Conservation (phyloP, 257 asterid genomes). For the Solanum pimpinellifolium region DNA sequence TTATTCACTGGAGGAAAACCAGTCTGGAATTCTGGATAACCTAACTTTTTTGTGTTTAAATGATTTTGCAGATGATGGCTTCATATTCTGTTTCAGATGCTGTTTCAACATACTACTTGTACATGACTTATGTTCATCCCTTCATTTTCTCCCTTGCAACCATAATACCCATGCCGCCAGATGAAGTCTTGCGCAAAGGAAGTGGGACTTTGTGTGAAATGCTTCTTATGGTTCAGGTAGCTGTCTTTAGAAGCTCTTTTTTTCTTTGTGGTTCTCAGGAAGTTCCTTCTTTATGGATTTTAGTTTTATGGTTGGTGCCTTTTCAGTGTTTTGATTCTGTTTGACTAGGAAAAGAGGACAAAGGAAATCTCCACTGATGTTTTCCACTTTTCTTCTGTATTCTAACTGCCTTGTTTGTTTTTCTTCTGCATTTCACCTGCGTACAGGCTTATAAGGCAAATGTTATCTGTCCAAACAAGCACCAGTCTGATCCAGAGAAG, state of each 20-base stretch:
- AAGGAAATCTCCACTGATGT: background rate
- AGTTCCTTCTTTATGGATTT: background rate
- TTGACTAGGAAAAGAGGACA: background rate
- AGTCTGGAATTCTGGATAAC: background rate
- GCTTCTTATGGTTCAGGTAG: slow-evolving; percentile 99
- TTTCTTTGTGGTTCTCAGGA: background rate
- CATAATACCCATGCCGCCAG: slow-evolving; percentile 98
- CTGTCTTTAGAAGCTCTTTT: slow-evolving; percentile 1
- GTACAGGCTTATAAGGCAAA: slow-evolving; percentile 90
- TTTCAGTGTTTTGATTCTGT: background rate
- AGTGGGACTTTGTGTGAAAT: slow-evolving; percentile 98
- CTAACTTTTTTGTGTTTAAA: background rate
- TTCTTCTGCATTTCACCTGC: slow-evolving; percentile 8
- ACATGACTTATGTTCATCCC: slow-evolving; percentile 97
- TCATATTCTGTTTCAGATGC: slow-evolving; percentile 99
- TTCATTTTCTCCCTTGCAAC: slow-evolving; percentile 98
- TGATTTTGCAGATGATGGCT: slow-evolving; percentile 83
- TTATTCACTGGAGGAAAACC: background rate
- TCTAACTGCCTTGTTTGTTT: slow-evolving; percentile 6
- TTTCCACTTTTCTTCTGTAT: background rate
- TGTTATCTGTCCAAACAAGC: slow-evolving; percentile 96
- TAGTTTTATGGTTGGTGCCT: slow-evolving; percentile 1
- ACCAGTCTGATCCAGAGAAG: slow-evolving; percentile 96
- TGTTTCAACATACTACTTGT: slow-evolving; percentile 93
- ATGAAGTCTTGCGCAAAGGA: slow-evolving; percentile 96